A percentile compares a stretch with the other conserved stretches of the same genome.
phyloP scores from a whole-genome alignment of 345 rosid genomes.

The Pistacia atlantica region DNA sequence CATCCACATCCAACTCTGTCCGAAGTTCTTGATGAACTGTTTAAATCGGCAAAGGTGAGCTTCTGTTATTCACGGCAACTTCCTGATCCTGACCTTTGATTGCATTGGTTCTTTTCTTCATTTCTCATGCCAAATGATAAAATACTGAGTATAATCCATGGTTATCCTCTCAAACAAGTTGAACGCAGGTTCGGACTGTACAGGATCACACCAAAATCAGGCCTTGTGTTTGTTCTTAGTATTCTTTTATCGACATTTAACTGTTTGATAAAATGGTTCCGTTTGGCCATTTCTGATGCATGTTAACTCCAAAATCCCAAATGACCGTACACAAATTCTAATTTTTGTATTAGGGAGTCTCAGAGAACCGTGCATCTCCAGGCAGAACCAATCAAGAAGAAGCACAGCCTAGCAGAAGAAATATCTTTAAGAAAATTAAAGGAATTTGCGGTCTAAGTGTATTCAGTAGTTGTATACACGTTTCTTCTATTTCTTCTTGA shows the following conservation, averaged over 20 bases:
- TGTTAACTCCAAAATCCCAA: background rate
- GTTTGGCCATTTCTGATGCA: background rate
- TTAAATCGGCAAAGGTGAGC: conserved; percentile 92
- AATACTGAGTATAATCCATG: background rate
- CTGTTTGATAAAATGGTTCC: background rate
- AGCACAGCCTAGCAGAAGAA: conserved; percentile 2
- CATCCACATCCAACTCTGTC: conserved; percentile 99
- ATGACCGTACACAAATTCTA: conserved; percentile 11
- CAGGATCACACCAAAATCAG: background rate
- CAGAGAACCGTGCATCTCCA: conserved; percentile 18
- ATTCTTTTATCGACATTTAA: background rate
- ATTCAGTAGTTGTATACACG: too few relatives aligned
- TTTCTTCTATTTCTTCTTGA: too few relatives aligned
- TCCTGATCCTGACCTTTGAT: background rate
- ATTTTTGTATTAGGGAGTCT: conserved; percentile 38
- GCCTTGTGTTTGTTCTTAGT: background rate
- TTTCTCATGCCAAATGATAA: background rate
- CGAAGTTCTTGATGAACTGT: conserved; percentile 96
- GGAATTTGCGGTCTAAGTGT: too few relatives aligned
- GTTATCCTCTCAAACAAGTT: background rate
- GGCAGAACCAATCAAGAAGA: conserved; percentile 11
- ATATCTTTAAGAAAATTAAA: background rate
- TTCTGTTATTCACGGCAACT: conserved; percentile 1
- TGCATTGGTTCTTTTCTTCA: background rate
- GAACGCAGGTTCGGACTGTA: too few relatives aligned